These are phyloP conservation scores for Vachellia pachyceras DNA, from an alignment of 306 rosid genomes.

Conservation along the genomic window DNA sequence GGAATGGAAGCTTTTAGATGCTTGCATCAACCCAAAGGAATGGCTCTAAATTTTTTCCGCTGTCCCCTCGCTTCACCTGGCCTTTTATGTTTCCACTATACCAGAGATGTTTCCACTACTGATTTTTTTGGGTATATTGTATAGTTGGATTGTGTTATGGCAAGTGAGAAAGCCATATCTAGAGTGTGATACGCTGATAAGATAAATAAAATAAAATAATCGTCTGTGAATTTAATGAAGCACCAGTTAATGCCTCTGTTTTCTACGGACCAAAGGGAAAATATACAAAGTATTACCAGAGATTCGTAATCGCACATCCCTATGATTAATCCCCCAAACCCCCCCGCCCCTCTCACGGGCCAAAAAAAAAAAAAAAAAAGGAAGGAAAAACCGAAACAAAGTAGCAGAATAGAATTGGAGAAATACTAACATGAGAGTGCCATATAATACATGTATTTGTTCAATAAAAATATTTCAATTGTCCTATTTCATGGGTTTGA, in stretches of 20 bases:
- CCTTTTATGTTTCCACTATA: not conserved
- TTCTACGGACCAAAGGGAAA: not conserved
- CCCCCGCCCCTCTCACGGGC: too few species aligned
- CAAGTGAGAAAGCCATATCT: not conserved
- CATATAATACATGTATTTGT: too few species aligned
- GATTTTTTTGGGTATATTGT: not conserved
- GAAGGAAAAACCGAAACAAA: too few species aligned
- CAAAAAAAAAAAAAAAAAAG: too few species aligned
- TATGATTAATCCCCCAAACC: not conserved
- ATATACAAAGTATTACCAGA: not conserved
- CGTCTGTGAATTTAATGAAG: not conserved
- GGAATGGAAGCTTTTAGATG: constrained; percentile 93
- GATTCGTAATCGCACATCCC: not conserved
- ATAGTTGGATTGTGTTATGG: not conserved
- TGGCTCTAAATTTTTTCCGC: constrained; percentile 62
- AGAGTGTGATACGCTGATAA: not conserved
- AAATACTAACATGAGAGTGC: too few species aligned
- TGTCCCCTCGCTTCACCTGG: not conserved
- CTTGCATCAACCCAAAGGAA: constrained; percentile 96
- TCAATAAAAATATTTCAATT: too few species aligned
- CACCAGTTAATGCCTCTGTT: not conserved
- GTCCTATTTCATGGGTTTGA: too few species aligned
- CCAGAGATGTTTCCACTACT: constrained; percentile 25
- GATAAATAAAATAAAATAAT: not conserved
- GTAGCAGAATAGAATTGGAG: too few species aligned